These are phyloP conservation scores for Fomitopsis schrenkii DNA, from an alignment of 1,284 basidiomycete species.

Conservation along the genomic window DNA sequence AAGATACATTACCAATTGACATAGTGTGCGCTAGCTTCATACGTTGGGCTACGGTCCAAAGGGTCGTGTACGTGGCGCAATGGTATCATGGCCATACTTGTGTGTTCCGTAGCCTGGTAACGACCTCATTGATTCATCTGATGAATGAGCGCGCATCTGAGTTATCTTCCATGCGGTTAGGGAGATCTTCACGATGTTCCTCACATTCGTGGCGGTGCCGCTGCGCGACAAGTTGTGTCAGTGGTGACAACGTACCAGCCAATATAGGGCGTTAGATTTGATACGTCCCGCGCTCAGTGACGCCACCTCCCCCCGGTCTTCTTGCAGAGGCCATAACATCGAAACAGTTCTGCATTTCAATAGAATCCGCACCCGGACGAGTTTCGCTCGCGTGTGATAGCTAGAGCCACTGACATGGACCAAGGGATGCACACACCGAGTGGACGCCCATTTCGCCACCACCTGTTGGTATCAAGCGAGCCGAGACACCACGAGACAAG, in stretches of 20 bases:
- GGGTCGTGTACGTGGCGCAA: not conserved
- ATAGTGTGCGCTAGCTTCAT: not conserved
- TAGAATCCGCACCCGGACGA: no score
- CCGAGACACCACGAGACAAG: not conserved
- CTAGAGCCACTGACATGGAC: not conserved
- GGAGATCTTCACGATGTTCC: not conserved
- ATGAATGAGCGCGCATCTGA: not conserved
- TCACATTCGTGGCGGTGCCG: no score
- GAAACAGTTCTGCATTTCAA: no score
- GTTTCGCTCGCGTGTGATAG: no score
- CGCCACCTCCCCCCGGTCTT: no score
- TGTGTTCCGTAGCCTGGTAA: not conserved
- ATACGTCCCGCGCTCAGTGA: no score
- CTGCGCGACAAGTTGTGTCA: no score
- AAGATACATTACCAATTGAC: not conserved
- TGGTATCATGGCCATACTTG: not conserved
- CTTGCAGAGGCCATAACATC: no score
- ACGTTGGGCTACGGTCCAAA: not conserved
- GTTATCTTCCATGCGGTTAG: not conserved
- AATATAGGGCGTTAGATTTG: no score
- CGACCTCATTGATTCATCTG: not conserved
- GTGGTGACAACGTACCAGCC: no score
- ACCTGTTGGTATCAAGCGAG: not conserved
- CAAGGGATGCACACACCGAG: not conserved
- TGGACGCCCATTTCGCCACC: not conserved